Evolutionary conservation across 495 filamentous ascomycete species (phyloP).

Genomic region (Podospora anserina): DNA sequence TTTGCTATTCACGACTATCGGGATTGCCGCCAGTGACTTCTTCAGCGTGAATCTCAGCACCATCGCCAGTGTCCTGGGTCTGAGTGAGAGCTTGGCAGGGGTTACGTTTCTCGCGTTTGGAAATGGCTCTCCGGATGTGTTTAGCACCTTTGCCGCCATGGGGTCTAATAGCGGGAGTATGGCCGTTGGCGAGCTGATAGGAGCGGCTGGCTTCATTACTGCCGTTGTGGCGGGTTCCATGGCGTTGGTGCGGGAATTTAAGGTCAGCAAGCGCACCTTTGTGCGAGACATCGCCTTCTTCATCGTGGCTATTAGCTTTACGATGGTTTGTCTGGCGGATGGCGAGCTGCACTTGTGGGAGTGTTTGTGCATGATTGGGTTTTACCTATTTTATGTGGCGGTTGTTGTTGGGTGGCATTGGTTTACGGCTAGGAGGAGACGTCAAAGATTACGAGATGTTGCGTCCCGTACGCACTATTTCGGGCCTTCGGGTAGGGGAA

Average conservation of each 20-base stretch:
- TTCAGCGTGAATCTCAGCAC: constrained; percentile 96
- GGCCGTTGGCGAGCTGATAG: constrained; percentile 92
- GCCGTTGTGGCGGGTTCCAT: constrained; percentile 98
- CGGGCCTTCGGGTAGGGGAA: constrained; percentile 45
- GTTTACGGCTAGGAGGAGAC: constrained; percentile 61
- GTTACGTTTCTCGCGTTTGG: constrained; percentile 97
- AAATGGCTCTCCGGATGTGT: constrained; percentile 98
- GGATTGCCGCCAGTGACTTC: constrained; percentile 98
- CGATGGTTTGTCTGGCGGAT: constrained; percentile 82
- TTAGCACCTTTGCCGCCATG: constrained; percentile 98
- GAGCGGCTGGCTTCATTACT: constrained; percentile 94
- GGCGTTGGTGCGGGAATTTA: constrained; percentile 91
- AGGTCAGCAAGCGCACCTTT: constrained; percentile 82
- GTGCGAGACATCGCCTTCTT: constrained; percentile 94
- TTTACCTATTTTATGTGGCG: constrained; percentile 87
- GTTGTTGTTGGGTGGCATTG: constrained; percentile 93
- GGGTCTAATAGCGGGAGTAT: constrained; percentile 91
- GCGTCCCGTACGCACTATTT: constrained; percentile 72
- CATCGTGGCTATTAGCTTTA: constrained; percentile 80
- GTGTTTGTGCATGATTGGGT: constrained; percentile 81
- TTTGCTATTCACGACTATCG: constrained; percentile 93
- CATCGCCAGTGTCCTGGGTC: constrained; percentile 76
- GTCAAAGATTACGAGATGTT: constrained; percentile 58
- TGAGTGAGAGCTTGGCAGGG: constrained; percentile 94
- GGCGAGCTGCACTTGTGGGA: constrained; percentile 85